A percentile compares a stretch with the other conserved stretches of the same genome.
Conservation (phyloP, 2,329 filamentous ascomycete species). For the Plenodomus tracheiphilus region DNA sequence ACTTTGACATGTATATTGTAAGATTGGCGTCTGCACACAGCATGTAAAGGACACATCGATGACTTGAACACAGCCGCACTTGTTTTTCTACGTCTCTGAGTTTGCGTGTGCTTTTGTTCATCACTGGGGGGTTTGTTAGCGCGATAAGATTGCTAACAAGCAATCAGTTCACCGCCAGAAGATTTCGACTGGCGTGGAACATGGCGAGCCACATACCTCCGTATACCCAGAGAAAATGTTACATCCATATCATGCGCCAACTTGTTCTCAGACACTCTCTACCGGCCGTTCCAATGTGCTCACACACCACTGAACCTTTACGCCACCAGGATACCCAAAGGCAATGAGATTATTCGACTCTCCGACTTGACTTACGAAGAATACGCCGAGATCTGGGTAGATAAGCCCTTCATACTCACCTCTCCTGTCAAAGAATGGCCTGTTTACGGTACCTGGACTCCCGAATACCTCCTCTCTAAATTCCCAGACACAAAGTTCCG, state of each 20-base stretch:
- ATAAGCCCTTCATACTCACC: conserved; percentile 84
- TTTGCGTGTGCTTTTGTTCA: neutral
- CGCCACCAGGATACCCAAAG: conserved; percentile 68
- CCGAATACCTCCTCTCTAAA: conserved; percentile 64
- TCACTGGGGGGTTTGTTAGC: neutral
- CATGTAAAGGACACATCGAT: too few species aligned
- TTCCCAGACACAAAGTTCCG: conserved; percentile 74
- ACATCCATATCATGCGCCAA: conserved; percentile 70
- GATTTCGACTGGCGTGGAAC: conserved; percentile 73
- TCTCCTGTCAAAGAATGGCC: conserved; percentile 81
- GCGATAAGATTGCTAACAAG: conserved; percentile 2
- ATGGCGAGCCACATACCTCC: conserved; percentile 80
- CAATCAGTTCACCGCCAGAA: conserved; percentile 47
- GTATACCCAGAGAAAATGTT: conserved; percentile 57
- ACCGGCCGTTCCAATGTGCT: conserved; percentile 88
- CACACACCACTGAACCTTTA: conserved; percentile 71
- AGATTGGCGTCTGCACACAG: too few species aligned
- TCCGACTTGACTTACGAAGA: conserved; percentile 69
- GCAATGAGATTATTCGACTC: conserved; percentile 74
- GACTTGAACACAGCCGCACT: neutral
- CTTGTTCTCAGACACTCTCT: conserved; percentile 87
- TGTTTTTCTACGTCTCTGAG: neutral
- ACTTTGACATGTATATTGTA: too few species aligned
- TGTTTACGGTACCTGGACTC: conserved; percentile 72
- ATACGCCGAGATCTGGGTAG: conserved; percentile 75